These are phyloP conservation scores for Iberis amara DNA, from an alignment of 441 rosid species.

Conservation along the genomic window DNA sequence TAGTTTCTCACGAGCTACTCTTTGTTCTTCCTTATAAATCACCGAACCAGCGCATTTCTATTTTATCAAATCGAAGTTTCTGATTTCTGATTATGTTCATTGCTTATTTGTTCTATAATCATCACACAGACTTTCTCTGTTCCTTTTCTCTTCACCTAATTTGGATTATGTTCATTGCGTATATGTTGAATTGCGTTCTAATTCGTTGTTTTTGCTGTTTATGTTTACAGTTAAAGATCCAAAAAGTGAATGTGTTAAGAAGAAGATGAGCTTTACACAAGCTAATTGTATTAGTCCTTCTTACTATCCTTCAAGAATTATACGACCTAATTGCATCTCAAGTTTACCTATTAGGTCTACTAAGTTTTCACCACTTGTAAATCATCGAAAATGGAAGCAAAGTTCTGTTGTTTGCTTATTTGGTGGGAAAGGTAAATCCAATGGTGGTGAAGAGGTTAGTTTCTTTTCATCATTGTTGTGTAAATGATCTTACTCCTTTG, in stretches of 20 bases:
- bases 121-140: background rate
- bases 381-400: constrained; percentile 30
- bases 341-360: background rate
- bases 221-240: background rate
- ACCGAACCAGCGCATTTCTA: background rate
- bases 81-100: constrained; percentile 1
- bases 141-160: no score
- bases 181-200: background rate
- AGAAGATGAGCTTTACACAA: constrained; percentile 45
- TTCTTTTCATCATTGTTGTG: background rate
- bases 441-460: constrained; percentile 37
- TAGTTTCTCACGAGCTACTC: background rate
- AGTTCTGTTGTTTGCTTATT: constrained; percentile 38
- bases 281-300: constrained; percentile 34
- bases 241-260: constrained; percentile 13
- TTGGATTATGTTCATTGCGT: background rate
- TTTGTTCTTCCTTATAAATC: background rate
- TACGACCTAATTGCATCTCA: constrained; percentile 10
- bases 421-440: constrained; percentile 52
- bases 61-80: background rate
- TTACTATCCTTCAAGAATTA: background rate
- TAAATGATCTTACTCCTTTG: no score
- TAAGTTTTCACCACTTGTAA: constrained; percentile 30
- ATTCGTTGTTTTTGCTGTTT: constrained; percentile 1
- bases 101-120: background rate